Evolutionary conservation across 441 rosid genomes (phyloP).

Genomic region (Caryocar brasiliense): DNA sequence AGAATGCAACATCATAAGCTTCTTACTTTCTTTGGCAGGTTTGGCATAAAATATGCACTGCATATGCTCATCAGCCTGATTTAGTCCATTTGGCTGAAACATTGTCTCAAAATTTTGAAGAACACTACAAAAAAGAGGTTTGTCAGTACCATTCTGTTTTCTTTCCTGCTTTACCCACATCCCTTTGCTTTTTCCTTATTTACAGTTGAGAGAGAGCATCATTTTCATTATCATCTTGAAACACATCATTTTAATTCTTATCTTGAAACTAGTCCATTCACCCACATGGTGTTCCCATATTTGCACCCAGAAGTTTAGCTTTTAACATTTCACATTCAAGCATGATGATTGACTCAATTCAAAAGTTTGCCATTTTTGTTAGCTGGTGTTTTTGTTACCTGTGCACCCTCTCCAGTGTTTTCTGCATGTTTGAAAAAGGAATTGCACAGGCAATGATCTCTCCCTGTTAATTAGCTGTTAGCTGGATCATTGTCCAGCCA

Average conservation of each 20-base stretch:
- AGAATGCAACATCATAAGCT: not conserved
- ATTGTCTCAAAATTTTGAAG: slow-evolving; percentile 41
- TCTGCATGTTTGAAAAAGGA: not conserved
- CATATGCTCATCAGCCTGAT: slow-evolving; percentile 37
- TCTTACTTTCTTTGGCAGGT: slow-evolving; percentile 27
- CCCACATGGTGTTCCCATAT: not conserved
- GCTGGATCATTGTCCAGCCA: no score
- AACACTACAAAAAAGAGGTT: slow-evolving; percentile 43
- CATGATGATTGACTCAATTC: not conserved
- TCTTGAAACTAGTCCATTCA: not conserved
- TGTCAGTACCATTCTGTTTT: slow-evolving; percentile 7
- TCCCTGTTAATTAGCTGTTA: no score
- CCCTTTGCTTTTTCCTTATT: not conserved
- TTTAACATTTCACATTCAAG: not conserved
- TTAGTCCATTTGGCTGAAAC: slow-evolving; percentile 32
- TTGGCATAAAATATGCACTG: slow-evolving; percentile 39
- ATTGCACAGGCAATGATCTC: no score
- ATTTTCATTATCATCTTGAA: no score
- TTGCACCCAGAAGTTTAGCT: not conserved
- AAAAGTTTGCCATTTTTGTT: not conserved
- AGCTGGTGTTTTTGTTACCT: no score
- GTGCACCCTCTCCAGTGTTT: not conserved
- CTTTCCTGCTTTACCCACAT: not conserved
- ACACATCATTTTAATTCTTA: no score
- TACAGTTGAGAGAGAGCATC: not conserved